Conservation (phyloP, 768 basidiomycete genomes). For the Trametes cingulata region DNA sequence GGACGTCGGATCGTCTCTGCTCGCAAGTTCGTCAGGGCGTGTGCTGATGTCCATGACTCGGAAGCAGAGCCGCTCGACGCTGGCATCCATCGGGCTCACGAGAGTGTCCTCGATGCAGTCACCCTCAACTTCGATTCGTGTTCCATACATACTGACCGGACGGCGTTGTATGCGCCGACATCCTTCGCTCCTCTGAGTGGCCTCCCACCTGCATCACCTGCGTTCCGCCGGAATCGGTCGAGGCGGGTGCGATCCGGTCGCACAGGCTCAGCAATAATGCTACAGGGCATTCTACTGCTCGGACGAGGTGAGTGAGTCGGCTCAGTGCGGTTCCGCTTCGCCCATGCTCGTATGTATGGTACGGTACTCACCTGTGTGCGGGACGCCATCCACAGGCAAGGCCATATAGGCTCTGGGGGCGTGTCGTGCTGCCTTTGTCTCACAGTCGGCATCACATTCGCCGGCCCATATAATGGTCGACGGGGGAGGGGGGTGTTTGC, state of each 20-base stretch:
- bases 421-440: constrained; percentile 27
- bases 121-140: no score
- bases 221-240: constrained; percentile 5
- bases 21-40: background rate
- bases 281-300: constrained; percentile 15
- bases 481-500: constrained; percentile 28
- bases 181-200: no score
- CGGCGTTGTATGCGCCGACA: background rate
- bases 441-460: constrained; percentile 19
- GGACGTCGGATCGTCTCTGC: background rate
- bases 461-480: constrained; percentile 22
- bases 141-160: no score
- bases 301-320: constrained; percentile 4
- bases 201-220: background rate
- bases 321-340: background rate
- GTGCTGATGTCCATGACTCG: background rate
- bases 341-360: background rate
- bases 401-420: constrained; percentile 2
- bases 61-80: no score
- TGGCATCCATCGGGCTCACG: no score
- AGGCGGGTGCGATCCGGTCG: constrained; percentile 14
- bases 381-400: no score
- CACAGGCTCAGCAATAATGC: constrained; percentile 9
- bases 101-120: no score
- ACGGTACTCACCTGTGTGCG: no score